Conservation (phyloP, 2,329 filamentous ascomycete species). For the Akanthomyces dipterigenus region DNA sequence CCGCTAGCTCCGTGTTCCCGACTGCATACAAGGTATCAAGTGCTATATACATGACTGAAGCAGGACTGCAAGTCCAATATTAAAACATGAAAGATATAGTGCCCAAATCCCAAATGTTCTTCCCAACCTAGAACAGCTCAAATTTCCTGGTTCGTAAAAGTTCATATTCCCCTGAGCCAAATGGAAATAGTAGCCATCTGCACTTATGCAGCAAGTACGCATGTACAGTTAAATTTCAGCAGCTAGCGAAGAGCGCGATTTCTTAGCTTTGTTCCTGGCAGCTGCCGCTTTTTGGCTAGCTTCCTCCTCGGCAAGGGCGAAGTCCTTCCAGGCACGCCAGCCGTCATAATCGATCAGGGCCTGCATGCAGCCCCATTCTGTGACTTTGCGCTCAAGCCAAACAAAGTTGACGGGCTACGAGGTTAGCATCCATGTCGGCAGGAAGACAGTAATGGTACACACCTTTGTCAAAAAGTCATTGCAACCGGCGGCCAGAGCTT, state of each 20-base stretch:
- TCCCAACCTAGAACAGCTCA: not conserved
- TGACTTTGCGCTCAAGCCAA: conserved; percentile 95
- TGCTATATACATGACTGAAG: not conserved
- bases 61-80: not conserved
- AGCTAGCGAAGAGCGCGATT: conserved; percentile 34
- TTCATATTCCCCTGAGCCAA: not conserved
- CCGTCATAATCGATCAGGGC: conserved; percentile 97
- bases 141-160: not conserved
- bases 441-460: conserved; percentile 22
- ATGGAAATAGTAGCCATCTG: not conserved
- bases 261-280: conserved; percentile 37
- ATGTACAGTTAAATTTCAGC: conserved; percentile 15
- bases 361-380: conserved; percentile 99
- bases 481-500: conserved; percentile 89
- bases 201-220: not conserved
- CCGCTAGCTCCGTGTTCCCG: not conserved
- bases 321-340: conserved; percentile 96
- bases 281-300: conserved; percentile 34
- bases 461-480: conserved; percentile 99
- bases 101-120: not conserved
- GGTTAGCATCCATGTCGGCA: not conserved
- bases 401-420: conserved; percentile 90
- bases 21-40: conserved; percentile 3
- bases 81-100: not conserved
- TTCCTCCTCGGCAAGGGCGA: conserved; percentile 44